Evolutionary conservation across 1,139 yeast genomes (phyloP).

Genomic region (Sugiyamaella xylanicola): DNA sequence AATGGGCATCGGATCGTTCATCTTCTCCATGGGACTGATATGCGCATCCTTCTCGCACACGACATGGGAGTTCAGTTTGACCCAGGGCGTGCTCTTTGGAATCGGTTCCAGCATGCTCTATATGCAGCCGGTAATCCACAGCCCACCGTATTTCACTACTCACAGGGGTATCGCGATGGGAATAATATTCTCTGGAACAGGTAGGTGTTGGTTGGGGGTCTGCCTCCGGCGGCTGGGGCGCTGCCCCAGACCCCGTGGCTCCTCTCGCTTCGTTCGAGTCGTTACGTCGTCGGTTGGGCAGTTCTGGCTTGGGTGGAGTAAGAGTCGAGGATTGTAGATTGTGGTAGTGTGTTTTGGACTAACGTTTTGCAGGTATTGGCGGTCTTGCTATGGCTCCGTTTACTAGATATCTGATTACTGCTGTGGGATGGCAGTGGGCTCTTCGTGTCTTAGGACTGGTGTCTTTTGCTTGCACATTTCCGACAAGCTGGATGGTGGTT

Average conservation of each 20-base stretch:
- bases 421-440: constrained; percentile 49
- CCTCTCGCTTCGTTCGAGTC: constrained; percentile 1
- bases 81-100: constrained; percentile 48
- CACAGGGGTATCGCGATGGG: constrained; percentile 51
- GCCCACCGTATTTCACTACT: constrained; percentile 46
- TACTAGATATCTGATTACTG: constrained; percentile 40
- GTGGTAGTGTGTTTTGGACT: no score
- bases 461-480: constrained; percentile 26
- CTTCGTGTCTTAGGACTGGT: constrained; percentile 45
- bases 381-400: constrained; percentile 47
- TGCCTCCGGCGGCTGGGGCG: constrained; percentile 15
- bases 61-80: constrained; percentile 40
- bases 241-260: constrained; percentile 2
- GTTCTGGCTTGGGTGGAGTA: no score
- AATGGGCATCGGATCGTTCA: constrained; percentile 26
- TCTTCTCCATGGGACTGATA: constrained; percentile 28
- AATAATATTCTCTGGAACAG: constrained; percentile 46
- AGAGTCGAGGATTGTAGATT: no score
- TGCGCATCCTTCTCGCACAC: constrained; percentile 26
- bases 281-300: no score
- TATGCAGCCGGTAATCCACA: constrained; percentile 48
- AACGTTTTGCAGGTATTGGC: constrained; percentile 45
- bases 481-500: constrained; percentile 26
- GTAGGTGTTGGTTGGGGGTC: not conserved
- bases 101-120: constrained; percentile 46